Evolutionary conservation across 441 rosid species (phyloP).

Genomic region (Erodium texanum): DNA sequence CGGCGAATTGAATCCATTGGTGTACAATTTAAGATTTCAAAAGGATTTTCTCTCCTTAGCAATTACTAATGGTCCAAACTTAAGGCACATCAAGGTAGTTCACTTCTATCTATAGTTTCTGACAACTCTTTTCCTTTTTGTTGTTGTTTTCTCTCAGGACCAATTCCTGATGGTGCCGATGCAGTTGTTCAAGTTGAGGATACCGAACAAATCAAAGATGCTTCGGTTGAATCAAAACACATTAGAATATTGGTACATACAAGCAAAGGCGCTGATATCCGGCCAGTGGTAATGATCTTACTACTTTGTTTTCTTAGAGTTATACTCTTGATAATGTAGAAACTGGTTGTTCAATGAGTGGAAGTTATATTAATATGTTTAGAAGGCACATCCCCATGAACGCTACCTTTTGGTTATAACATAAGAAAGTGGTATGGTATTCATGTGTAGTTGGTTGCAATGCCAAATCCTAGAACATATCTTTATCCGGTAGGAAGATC

Average conservation of each 20-base stretch:
- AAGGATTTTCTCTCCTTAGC: too few species aligned
- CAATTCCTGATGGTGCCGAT: slow-evolving; percentile 94
- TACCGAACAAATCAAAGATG: slow-evolving; percentile 41
- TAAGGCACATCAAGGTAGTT: too few species aligned
- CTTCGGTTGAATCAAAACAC: slow-evolving; percentile 32
- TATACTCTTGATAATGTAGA: not conserved
- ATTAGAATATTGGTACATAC: slow-evolving; percentile 59
- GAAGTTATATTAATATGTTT: not conserved
- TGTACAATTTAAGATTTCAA: too few species aligned
- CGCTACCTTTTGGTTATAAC: not conserved
- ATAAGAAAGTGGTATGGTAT: not conserved
- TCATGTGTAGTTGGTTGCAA: not conserved
- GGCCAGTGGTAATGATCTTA: slow-evolving; percentile 67
- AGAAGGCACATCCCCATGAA: not conserved
- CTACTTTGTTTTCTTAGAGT: slow-evolving; percentile 13
- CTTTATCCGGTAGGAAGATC: not conserved
- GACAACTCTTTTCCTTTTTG: not conserved
- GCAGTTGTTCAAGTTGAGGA: slow-evolving; percentile 97
- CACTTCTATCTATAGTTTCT: too few species aligned
- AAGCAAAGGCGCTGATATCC: slow-evolving; percentile 71
- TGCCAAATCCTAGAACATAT: not conserved
- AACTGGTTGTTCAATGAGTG: not conserved
- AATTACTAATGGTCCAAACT: too few species aligned
- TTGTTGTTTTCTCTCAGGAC: slow-evolving; percentile 43
- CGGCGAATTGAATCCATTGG: too few species aligned